Conservation (phyloP, 768 basidiomycete species). For the Hericium rajendrae region DNA sequence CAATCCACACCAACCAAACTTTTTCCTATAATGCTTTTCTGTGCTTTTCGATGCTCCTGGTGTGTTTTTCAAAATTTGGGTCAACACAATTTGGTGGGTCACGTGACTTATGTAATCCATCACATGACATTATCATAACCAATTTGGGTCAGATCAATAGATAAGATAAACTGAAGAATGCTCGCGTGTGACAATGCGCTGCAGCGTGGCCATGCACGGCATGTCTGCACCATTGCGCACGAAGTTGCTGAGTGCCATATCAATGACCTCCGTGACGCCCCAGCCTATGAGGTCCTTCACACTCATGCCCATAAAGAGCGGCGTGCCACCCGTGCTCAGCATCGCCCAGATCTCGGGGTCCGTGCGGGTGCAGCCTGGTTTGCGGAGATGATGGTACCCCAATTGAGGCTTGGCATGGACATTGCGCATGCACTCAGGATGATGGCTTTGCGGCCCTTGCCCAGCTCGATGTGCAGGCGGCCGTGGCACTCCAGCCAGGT, state of each 20-base stretch:
- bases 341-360: slow-evolving; percentile 46
- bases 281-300: slow-evolving; percentile 61
- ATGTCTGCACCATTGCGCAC: slow-evolving; percentile 15
- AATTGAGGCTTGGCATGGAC: slow-evolving; percentile 51
- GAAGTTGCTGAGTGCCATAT: slow-evolving; percentile 34
- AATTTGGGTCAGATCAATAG: no score
- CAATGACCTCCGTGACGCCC: slow-evolving; percentile 42
- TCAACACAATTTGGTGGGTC: no score
- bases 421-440: slow-evolving; percentile 76
- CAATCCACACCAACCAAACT: no score
- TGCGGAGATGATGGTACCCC: slow-evolving; percentile 44
- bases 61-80: no score
- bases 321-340: slow-evolving; percentile 22
- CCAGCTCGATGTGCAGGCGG: slow-evolving; percentile 81
- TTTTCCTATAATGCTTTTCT: no score
- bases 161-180: no score
- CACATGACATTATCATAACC: no score
- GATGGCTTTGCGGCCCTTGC: slow-evolving; percentile 91
- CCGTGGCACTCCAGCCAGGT: slow-evolving; percentile 93
- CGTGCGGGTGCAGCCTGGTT: slow-evolving; percentile 33
- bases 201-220: slow-evolving; percentile 3
- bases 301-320: slow-evolving; percentile 12
- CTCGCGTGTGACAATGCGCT: slow-evolving; percentile 5
- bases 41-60: no score
- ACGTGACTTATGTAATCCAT: no score